Evolutionary conservation across 805 yeast species (phyloP).

Genomic region (Cyberlindnera meyerae): DNA sequence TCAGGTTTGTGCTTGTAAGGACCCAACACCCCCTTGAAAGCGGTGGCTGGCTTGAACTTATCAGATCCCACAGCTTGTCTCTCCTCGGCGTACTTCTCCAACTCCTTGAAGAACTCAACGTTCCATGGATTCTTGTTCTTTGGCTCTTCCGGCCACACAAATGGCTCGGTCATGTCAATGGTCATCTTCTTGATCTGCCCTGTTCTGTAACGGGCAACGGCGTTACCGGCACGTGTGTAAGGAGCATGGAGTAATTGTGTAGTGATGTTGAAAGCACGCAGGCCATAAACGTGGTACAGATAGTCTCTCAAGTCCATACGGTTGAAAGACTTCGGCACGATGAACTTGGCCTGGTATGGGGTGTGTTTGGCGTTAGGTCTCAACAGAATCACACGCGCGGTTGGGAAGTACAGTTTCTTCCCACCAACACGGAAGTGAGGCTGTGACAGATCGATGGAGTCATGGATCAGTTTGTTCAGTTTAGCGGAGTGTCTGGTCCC

Average conservation of each 20-base stretch:
- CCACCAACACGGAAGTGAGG: conserved; percentile 85
- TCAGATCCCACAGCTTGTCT: conserved; percentile 61
- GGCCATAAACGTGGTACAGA: conserved; percentile 82
- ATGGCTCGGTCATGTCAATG: conserved; percentile 92
- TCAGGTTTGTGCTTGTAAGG: conserved; percentile 55
- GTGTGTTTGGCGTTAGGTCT: conserved; percentile 95
- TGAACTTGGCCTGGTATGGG: conserved; percentile 94
- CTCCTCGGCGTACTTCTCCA: conserved; percentile 48
- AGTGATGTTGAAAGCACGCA: conserved; percentile 84
- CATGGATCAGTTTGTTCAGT: conserved; percentile 26
- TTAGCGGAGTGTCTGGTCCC: conserved; percentile 24
- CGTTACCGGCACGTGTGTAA: conserved; percentile 54
- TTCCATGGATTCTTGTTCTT: conserved; percentile 38
- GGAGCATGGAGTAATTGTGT: conserved; percentile 76
- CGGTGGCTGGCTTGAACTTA: conserved; percentile 56
- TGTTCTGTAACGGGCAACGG: conserved; percentile 64
- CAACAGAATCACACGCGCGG: conserved; percentile 71
- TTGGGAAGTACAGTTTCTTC: conserved; percentile 74
- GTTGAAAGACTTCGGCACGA: conserved; percentile 91
- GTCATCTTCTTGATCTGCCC: conserved; percentile 94
- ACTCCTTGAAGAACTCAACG: conserved; percentile 39
- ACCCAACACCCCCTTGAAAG: conserved; percentile 66
- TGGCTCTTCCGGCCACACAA: conserved; percentile 83
- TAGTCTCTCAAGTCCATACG: conserved; percentile 93
- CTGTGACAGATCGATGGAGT: conserved; percentile 53